Evolutionary conservation across 768 basidiomycete species (phyloP).

Genomic region (Lanmaoa rubissima): DNA sequence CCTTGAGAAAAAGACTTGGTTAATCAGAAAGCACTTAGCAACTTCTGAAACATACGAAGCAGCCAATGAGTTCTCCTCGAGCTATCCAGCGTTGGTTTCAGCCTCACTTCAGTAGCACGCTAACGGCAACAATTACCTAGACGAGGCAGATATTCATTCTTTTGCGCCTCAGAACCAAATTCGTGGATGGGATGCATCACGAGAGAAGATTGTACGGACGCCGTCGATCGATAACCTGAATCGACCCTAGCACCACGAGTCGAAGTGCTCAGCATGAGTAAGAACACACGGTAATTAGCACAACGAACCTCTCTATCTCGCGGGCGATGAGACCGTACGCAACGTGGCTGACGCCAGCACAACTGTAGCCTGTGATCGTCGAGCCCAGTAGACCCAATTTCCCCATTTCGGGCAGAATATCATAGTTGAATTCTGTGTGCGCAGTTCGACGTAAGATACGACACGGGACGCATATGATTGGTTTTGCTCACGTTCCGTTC

Average conservation of each 20-base stretch:
- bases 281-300: not conserved
- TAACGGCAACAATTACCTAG: slow-evolving; percentile 50
- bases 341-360: slow-evolving; percentile 87
- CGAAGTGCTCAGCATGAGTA: not conserved
- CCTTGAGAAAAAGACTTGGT: slow-evolving; percentile 45
- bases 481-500: slow-evolving; percentile 69
- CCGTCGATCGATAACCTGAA: slow-evolving; percentile 92
- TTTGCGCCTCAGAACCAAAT: slow-evolving; percentile 87
- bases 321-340: slow-evolving; percentile 93
- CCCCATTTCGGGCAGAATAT: slow-evolving; percentile 88
- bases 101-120: not conserved
- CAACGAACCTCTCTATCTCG: slow-evolving; percentile 80
- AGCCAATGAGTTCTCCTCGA: slow-evolving; percentile 83
- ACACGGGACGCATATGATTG: not conserved
- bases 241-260: slow-evolving; percentile 61
- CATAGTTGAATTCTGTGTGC: slow-evolving; percentile 66
- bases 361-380: slow-evolving; percentile 91
- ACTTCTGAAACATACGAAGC: slow-evolving; percentile 65
- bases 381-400: slow-evolving; percentile 86
- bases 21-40: not conserved
- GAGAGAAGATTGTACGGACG: slow-evolving; percentile 93
- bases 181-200: slow-evolving; percentile 94
- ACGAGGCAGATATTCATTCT: slow-evolving; percentile 84
- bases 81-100: slow-evolving; percentile 42
- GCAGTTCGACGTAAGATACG: not conserved